These are phyloP conservation scores for Pseudogymnoascus sp. DNA, from an alignment of 2,329 filamentous ascomycete species.

Conservation along the genomic window DNA sequence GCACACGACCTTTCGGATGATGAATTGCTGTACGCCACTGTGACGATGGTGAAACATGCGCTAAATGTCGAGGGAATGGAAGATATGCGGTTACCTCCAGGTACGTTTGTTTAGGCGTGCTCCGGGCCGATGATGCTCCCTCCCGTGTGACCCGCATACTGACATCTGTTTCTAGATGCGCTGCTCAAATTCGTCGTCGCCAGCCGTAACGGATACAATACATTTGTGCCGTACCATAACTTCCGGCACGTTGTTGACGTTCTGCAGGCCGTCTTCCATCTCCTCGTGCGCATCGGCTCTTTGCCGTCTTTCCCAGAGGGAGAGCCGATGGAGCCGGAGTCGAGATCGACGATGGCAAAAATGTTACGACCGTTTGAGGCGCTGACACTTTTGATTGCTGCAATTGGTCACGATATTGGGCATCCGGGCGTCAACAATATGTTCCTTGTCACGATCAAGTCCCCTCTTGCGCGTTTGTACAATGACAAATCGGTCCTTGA, in stretches of 20 bases:
- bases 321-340: conserved; percentile 18
- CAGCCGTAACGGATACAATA: conserved; percentile 90
- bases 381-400: conserved; percentile 80
- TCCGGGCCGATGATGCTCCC: conserved; percentile 19
- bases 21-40: conserved; percentile 77
- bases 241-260: conserved; percentile 97
- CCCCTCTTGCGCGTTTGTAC: conserved; percentile 88
- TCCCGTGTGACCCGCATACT: conserved; percentile 29
- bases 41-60: conserved; percentile 84
- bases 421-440: conserved; percentile 98
- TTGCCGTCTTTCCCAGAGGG: conserved; percentile 57
- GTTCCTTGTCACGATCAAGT: conserved; percentile 85
- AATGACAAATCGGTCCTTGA: conserved; percentile 95
- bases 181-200: conserved; percentile 80
- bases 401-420: conserved; percentile 96
- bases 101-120: conserved; percentile 40
- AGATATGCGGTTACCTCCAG: conserved; percentile 69
- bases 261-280: conserved; percentile 85
- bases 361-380: conserved; percentile 83
- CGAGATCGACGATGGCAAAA: conserved; percentile 59
- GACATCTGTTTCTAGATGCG: conserved; percentile 53
- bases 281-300: conserved; percentile 72
- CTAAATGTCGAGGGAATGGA: conserved; percentile 74
- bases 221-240: conserved; percentile 94
- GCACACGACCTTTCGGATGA: conserved; percentile 87